Evolutionary conservation across 208 protist genomes (phyloP), one percentile per base, ranked within the genome.

Genomic region (Wallacemonas rigidus): DNA sequence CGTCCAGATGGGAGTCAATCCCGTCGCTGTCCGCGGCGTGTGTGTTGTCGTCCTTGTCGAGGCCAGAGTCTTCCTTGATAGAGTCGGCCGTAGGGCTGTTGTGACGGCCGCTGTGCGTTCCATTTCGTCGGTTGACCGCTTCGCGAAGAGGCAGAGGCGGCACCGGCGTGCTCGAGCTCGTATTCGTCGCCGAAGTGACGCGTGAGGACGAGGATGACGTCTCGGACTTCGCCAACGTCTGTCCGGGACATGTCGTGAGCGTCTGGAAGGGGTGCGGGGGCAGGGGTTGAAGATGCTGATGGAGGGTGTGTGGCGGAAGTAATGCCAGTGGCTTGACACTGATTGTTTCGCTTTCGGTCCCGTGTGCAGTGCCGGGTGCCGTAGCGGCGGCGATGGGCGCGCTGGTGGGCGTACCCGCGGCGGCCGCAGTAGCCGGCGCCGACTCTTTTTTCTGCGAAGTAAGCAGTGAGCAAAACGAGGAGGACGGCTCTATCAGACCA

Each of bases 261-360:
- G 43, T 65, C n/a, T 65, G 40, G 7, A 53, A 14, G 8, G 60
- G 60, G 39, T 65, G 43, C 12, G 2, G 43, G 8, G 60, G 60
- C 7, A 65, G 43, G 5, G 60, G 41, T 14, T 26, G 60, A 5
- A 38, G 60, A 36, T 44, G 60, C 43, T 65, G 60, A 3, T 4
- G 12, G 3, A 65, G 60, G 0, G 60, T 65, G 60, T 65, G 60
- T 7, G 60, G 60, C 12, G 60, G 60, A 3, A 65, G 17, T 35
- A 8, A 26, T 14, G 60, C 11, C 9, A 62, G 26, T 6, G 51
- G 8, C 0, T 7, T n/a, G 45, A 50, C 45, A 12, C 45, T 50
- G 26, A 26, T 26, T 0, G 26, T 26, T 26, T 26, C 26, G 45
- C 45, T 50, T 0, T 6, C 45, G 8, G 45, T 12, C 8, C 45